Evolutionary conservation across 2,329 filamentous ascomycete species (phyloP), one percentile per base, ranked within the genome.

Genomic region (Paecilomyces sp.): DNA sequence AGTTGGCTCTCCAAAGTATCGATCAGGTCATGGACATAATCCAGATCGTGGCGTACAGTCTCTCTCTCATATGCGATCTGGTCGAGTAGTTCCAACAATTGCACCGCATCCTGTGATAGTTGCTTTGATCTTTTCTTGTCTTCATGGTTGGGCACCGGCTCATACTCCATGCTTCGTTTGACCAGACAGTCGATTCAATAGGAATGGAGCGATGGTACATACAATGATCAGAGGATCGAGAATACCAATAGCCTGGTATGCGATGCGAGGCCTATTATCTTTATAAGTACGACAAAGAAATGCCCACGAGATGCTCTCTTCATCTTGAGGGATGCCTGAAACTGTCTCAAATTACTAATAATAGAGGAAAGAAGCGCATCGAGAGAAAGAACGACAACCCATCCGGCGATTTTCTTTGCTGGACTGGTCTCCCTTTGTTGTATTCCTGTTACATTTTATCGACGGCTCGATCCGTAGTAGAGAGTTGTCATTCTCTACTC

Each of bases 1-100:
- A 65, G 52, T 15, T 61, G 60, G 11, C 25, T 36, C 30, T 55
- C 58, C 4, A 62, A 53, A 1, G 25, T 34, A 3, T 60, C 36
- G 2, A 66, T 55, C 12, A 55, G 58, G 15, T 62, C 53, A 3
- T 61, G 47, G 12, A 63, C 56, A 50, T 55, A 53, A 11, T 33
- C 15, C 11, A 66, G 53, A 9, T 57, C 41, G 25, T 57, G 52
- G 28, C 56, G 58, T 5, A 64, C 30, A 6, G 18, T 34, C n/a
- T 57, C 12, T 12, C 62, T 57, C 9, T 61, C 60, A 4, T 41
- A 24, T 9, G 50, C 51, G 9, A 62, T 18, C 47, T 62, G 30
- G 18, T 55, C 28, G 54, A 57, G 31, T 53, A 47, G 9, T n/a
- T 15, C 50, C 13, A 62, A 51, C 15, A 60, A 24, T 3, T 54